Evolutionary conservation across 805 yeast genomes (phyloP).

Genomic region (Myxozyma mucilagina): DNA sequence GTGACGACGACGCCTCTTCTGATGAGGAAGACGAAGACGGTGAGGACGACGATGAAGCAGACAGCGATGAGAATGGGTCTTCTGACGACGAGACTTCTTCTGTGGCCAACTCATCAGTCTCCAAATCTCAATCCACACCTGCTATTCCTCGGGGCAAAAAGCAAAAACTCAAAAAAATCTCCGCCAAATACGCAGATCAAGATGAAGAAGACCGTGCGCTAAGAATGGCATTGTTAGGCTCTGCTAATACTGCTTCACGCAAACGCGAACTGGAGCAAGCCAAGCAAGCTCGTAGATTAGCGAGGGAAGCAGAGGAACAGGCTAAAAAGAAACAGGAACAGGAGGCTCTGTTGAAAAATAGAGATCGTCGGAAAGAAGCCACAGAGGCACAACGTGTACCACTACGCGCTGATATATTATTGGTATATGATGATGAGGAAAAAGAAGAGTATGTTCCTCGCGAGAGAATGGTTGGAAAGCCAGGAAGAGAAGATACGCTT

Average conservation of each 20-base stretch:
- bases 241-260: conserved; percentile 51
- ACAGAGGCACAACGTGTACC: conserved; percentile 29
- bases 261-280: conserved; percentile 16
- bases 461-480: conserved; percentile 42
- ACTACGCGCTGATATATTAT: conserved; percentile 14
- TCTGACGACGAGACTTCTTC: background rate
- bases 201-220: conserved; percentile 81
- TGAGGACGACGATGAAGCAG: conserved; percentile 4
- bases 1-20: conserved; percentile 10
- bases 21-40: conserved; percentile 1
- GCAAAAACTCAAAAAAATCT: conserved; percentile 78
- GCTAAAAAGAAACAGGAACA: conserved; percentile 25
- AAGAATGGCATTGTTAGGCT: conserved; percentile 81
- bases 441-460: conserved; percentile 46
- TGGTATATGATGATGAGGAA: conserved; percentile 35
- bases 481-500: conserved; percentile 50
- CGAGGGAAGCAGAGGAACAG: conserved; percentile 20
- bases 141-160: conserved; percentile 74
- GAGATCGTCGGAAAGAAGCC: conserved; percentile 32
- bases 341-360: conserved; percentile 43
- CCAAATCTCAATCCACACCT: conserved; percentile 35
- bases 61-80: background rate
- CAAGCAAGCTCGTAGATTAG: conserved; percentile 35
- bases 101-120: background rate
- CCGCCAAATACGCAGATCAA: conserved; percentile 81